phyloP scores from a whole-genome alignment of 805 yeast genomes.

The Myxozyma sirexii region DNA sequence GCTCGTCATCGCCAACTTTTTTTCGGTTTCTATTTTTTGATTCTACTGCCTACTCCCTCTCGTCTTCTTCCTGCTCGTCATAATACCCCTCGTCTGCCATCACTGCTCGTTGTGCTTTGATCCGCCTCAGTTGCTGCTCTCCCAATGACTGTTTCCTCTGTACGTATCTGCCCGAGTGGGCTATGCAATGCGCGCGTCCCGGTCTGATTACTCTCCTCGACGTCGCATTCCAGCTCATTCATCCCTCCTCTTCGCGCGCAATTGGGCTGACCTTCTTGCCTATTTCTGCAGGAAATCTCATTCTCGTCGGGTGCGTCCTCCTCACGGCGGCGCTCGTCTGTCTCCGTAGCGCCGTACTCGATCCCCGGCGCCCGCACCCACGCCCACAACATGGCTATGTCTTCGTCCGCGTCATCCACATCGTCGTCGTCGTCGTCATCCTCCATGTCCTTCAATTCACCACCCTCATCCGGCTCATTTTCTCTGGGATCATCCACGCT shows the following conservation, averaged over 20 bases:
- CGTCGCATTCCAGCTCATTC: not conserved
- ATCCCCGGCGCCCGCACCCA: constrained; percentile 30
- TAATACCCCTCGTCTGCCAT: too few relatives aligned
- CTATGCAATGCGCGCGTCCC: not conserved
- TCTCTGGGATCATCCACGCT: constrained; percentile 23
- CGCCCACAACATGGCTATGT: constrained; percentile 17
- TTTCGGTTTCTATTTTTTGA: constrained; percentile 1
- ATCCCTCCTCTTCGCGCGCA: not conserved
- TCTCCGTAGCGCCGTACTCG: constrained; percentile 32
- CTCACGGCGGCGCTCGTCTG: constrained; percentile 31
- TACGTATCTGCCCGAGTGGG: not conserved
- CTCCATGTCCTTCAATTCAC: constrained; percentile 17
- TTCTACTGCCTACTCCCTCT: not conserved
- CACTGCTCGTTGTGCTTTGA: not conserved
- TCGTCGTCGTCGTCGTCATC: constrained; percentile 20
- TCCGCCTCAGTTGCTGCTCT: not conserved
- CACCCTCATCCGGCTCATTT: constrained; percentile 20
- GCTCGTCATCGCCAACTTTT: constrained; percentile 14
- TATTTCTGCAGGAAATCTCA: not conserved
- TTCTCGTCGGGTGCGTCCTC: constrained; percentile 10
- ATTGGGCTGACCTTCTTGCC: not conserved
- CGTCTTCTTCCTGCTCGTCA: not conserved
- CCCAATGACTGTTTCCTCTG: not conserved
- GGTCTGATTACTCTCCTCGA: constrained; percentile 1
- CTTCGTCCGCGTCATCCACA: constrained; percentile 29